Conservation (phyloP, 768 basidiomycete species). For the Kwoniella newhampshirensis region DNA sequence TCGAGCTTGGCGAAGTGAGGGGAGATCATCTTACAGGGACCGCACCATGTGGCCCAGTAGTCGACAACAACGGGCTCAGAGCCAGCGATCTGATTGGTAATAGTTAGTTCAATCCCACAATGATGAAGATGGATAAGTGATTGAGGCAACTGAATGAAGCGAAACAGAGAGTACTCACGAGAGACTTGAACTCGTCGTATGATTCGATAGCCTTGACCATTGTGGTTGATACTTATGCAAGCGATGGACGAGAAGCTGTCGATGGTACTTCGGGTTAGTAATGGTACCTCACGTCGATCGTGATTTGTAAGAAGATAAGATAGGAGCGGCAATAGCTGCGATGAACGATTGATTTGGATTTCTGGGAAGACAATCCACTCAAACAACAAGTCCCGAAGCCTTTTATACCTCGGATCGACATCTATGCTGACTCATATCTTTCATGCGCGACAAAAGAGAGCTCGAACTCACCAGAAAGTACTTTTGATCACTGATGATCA, state of each 20-base stretch:
- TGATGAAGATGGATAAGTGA: neutral
- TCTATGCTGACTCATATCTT: neutral
- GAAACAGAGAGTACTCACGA: conserved; percentile 33
- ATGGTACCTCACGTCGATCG: neutral
- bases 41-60: conserved; percentile 53
- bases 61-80: conserved; percentile 48
- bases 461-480: conserved; percentile 1
- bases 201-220: conserved; percentile 52
- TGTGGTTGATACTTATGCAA: conserved; percentile 10
- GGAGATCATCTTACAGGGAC: conserved; percentile 53
- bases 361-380: neutral
- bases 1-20: conserved; percentile 53
- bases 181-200: conserved; percentile 44
- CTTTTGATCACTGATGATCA: neutral
- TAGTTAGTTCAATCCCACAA: neutral
- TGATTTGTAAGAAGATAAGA: too few relatives aligned
- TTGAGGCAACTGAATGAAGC: neutral
- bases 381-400: too few relatives aligned
- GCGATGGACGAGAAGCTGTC: neutral
- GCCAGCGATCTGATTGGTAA: conserved; percentile 31
- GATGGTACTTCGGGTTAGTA: neutral
- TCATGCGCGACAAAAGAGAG: neutral
- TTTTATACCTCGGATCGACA: neutral
- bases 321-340: too few relatives aligned
- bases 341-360: neutral